These are phyloP conservation scores for Aureobasidium leucospermi DNA, from an alignment of 2,329 filamentous ascomycete genomes.

Conservation along the genomic window DNA sequence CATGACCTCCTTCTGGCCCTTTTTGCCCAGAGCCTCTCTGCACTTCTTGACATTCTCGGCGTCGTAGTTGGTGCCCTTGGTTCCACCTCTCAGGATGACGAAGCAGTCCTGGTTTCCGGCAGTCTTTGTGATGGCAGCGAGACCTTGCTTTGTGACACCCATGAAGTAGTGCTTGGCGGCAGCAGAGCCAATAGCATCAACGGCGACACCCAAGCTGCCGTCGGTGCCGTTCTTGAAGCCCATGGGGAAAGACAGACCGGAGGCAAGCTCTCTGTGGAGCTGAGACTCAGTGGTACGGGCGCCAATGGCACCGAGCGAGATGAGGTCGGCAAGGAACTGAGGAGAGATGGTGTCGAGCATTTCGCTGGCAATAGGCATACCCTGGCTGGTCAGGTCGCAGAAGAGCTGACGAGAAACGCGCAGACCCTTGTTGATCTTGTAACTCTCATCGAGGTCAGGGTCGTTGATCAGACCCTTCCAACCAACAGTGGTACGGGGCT, in stretches of 20 bases:
- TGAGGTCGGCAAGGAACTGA: conserved; percentile 92
- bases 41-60: conserved; percentile 71
- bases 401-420: conserved; percentile 89
- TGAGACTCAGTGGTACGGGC: conserved; percentile 95
- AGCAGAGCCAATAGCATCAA: conserved; percentile 83
- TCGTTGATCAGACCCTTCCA: conserved; percentile 99
- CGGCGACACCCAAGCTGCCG: conserved; percentile 80
- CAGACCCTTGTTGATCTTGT: conserved; percentile 98
- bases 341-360: conserved; percentile 99
- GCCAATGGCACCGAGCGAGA: conserved; percentile 91
- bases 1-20: conserved; percentile 78
- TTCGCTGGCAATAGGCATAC: conserved; percentile 93
- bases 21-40: conserved; percentile 70
- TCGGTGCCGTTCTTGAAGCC: conserved; percentile 99
- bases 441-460: conserved; percentile 93
- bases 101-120: conserved; percentile 95
- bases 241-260: conserved; percentile 91
- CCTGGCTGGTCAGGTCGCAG: conserved; percentile 74
- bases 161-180: conserved; percentile 92
- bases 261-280: conserved; percentile 90
- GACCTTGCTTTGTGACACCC: conserved; percentile 94
- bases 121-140: conserved; percentile 91
- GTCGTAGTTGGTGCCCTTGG: conserved; percentile 89
- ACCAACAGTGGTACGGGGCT: conserved; percentile 93
- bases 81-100: conserved; percentile 88